A percentile compares a stretch with the other conserved stretches of the same genome.
phyloP scores from a whole-genome alignment of 2,329 filamentous ascomycete species.

The Clonostachys byssicola region DNA sequence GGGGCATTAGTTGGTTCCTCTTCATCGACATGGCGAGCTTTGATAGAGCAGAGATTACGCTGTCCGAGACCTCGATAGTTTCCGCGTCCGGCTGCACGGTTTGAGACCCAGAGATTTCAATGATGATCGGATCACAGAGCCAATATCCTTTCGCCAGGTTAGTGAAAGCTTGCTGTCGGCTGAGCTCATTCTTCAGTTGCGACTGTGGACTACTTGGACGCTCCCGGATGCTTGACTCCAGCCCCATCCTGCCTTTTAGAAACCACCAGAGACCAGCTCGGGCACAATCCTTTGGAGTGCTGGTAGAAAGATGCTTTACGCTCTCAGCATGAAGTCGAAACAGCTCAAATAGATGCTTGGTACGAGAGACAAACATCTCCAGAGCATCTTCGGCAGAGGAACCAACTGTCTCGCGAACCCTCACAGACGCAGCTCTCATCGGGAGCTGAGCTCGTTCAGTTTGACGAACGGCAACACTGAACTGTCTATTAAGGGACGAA shows the following conservation, averaged over 20 bases:
- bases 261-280: conserved; percentile 87
- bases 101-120: conserved; percentile 40
- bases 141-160: conserved; percentile 84
- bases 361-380: conserved; percentile 64
- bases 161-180: conserved; percentile 73
- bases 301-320: conserved; percentile 60
- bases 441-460: not conserved
- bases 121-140: conserved; percentile 58
- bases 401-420: conserved; percentile 32
- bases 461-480: no score
- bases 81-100: conserved; percentile 37
- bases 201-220: conserved; percentile 46
- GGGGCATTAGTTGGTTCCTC: conserved; percentile 73
- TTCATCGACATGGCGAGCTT: conserved; percentile 81
- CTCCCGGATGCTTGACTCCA: conserved; percentile 69
- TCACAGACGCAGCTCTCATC: conserved; percentile 23
- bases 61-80: conserved; percentile 47
- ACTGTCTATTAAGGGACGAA: no score
- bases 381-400: conserved; percentile 62
- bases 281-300: conserved; percentile 62
- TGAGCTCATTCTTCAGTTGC: conserved; percentile 47
- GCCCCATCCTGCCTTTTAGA: conserved; percentile 68
- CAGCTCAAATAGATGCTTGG: conserved; percentile 69
- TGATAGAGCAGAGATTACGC: conserved; percentile 60
- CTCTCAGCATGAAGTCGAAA: conserved; percentile 77